These are phyloP conservation scores for Lipomyces orientalis DNA, from an alignment of 805 yeast genomes.

Conservation along the genomic window DNA sequence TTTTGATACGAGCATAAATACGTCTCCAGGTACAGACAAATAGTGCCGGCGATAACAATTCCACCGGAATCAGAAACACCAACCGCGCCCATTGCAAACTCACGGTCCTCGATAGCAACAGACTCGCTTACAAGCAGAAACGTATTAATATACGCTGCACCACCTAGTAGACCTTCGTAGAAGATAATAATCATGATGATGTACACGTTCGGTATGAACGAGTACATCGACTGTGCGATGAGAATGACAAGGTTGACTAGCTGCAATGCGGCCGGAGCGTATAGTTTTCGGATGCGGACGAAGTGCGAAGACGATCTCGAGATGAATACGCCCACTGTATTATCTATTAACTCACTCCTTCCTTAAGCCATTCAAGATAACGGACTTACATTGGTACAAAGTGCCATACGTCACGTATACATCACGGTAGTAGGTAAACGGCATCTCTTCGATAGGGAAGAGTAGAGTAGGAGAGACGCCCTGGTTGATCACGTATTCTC, in stretches of 20 bases:
- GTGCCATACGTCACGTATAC: constrained; percentile 91
- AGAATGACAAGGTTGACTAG: constrained; percentile 63
- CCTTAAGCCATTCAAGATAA: not conserved
- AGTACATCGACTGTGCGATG: constrained; percentile 66
- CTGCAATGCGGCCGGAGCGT: constrained; percentile 71
- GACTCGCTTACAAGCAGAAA: constrained; percentile 76
- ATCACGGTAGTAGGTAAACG: constrained; percentile 76
- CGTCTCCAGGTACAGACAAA: constrained; percentile 78
- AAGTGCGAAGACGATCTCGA: constrained; percentile 82
- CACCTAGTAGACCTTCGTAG: constrained; percentile 89
- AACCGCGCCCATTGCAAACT: constrained; percentile 82
- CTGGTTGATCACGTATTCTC: constrained; percentile 89
- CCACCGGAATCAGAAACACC: constrained; percentile 87
- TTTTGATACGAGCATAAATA: constrained; percentile 74
- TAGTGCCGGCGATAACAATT: constrained; percentile 75
- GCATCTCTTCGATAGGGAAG: constrained; percentile 73
- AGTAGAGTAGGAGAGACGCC: constrained; percentile 88
- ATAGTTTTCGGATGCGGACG: constrained; percentile 62
- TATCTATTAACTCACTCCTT: not conserved
- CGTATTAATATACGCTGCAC: constrained; percentile 88
- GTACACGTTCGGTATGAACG: constrained; percentile 65
- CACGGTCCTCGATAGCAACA: constrained; percentile 58
- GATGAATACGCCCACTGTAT: constrained; percentile 77
- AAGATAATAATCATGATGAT: constrained; percentile 66
- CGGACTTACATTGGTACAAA: constrained; percentile 64